A percentile compares a stretch with the other conserved stretches of the same genome.
These are phyloP conservation scores for Chernovozyma aurita DNA, from an alignment of 1,139 yeast species.

Conservation along the genomic window DNA sequence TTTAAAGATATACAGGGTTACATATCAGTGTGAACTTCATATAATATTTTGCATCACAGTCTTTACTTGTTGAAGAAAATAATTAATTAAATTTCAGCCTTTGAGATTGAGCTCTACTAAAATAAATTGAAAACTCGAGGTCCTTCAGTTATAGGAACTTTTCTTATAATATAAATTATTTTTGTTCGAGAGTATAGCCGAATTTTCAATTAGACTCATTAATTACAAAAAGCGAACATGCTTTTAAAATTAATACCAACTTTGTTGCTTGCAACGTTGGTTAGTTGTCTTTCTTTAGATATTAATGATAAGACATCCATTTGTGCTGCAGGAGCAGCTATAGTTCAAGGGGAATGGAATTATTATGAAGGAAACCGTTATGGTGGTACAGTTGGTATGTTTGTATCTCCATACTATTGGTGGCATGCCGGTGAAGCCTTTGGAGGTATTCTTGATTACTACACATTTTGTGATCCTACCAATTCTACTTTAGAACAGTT, in stretches of 20 bases:
- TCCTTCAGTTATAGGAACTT: no score
- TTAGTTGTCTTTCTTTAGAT: conserved; percentile 19
- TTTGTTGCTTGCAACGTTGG: conserved; percentile 9
- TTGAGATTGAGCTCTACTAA: no score
- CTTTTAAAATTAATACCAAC: conserved; percentile 3
- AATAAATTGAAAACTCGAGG: no score
- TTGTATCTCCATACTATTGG: conserved; percentile 61
- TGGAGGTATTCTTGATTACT: conserved; percentile 56
- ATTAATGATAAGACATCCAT: conserved; percentile 25
- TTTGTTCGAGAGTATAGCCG: no score
- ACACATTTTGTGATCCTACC: conserved; percentile 40
- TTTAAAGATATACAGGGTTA: no score
- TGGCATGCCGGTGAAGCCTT: conserved; percentile 72
- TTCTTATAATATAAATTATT: no score
- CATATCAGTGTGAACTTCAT: no score
- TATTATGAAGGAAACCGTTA: conserved; percentile 49
- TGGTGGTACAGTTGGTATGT: conserved; percentile 62
- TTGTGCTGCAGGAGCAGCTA: conserved; percentile 47
- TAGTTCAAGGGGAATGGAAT: conserved; percentile 51
- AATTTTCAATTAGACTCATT: no score
- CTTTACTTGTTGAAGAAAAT: no score
- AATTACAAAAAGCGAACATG: no score
- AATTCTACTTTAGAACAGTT: conserved; percentile 37
- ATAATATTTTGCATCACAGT: no score
- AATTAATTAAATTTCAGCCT: no score